These are phyloP conservation scores for Vigna unguiculata DNA, from an alignment of 306 rosid genomes.

Conservation along the genomic window DNA sequence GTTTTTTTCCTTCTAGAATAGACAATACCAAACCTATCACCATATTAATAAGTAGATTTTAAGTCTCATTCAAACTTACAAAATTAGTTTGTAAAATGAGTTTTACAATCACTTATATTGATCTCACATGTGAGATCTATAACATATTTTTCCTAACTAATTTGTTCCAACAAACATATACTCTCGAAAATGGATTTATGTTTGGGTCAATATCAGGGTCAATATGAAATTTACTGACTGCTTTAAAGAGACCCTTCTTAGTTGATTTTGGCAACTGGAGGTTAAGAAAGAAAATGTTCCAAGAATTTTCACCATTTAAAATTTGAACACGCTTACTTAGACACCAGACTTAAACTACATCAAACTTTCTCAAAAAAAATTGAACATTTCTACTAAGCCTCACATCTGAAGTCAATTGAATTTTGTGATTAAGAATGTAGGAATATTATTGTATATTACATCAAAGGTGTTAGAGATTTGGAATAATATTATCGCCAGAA, in stretches of 20 bases:
- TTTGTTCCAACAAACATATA: neutral
- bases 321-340: neutral
- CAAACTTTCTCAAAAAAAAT: neutral
- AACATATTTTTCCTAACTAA: neutral
- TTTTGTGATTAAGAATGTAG: no score
- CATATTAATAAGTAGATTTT: no score
- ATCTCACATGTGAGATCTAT: no score
- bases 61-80: no score
- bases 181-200: neutral
- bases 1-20: no score
- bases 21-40: no score
- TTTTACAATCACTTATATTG: no score
- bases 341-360: neutral
- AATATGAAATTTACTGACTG: neutral
- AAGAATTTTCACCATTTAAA: neutral
- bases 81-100: no score
- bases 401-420: neutral
- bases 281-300: no score
- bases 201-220: conserved; percentile 2
- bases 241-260: neutral
- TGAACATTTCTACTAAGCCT: neutral
- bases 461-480: no score
- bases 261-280: neutral
- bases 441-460: no score
- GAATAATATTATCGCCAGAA: neutral